These are phyloP conservation scores for Sordaria brevicollis DNA, from an alignment of 495 filamentous ascomycete genomes.

Conservation along the genomic window DNA sequence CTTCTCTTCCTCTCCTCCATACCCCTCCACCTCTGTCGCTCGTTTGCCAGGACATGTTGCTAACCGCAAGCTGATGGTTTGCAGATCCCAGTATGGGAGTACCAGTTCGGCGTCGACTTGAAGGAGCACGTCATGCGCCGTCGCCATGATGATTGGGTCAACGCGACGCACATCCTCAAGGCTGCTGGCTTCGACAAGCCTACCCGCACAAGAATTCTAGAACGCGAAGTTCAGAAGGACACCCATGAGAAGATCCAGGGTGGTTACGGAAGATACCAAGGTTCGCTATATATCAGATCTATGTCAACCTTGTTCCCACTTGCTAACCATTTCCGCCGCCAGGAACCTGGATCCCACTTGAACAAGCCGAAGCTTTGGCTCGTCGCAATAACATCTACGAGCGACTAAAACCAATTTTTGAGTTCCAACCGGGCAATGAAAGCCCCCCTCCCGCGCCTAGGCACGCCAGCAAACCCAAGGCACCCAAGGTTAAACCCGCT, in stretches of 20 bases:
- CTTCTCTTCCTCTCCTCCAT: slow-evolving; percentile 2
- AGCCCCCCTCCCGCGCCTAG: slow-evolving; percentile 92
- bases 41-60: neutral
- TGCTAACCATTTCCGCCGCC: slow-evolving; percentile 10
- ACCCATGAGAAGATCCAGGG: slow-evolving; percentile 96
- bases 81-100: slow-evolving; percentile 85
- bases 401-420: slow-evolving; percentile 76
- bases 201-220: slow-evolving; percentile 83
- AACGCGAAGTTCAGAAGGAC: slow-evolving; percentile 94
- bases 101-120: slow-evolving; percentile 62
- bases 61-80: slow-evolving; percentile 18
- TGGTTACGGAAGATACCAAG: slow-evolving; percentile 98
- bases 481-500: slow-evolving; percentile 47
- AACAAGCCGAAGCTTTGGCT: slow-evolving; percentile 69
- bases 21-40: neutral
- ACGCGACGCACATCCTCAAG: slow-evolving; percentile 91
- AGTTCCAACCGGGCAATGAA: slow-evolving; percentile 71
- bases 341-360: slow-evolving; percentile 95
- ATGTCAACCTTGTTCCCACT: neutral
- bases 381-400: slow-evolving; percentile 76
- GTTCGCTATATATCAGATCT: slow-evolving; percentile 30
- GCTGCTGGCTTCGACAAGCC: slow-evolving; percentile 65
- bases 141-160: slow-evolving; percentile 79
- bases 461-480: slow-evolving; percentile 70
- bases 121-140: slow-evolving; percentile 80